phyloP scores from a whole-genome alignment of 139 green algal species.

The Coelastrella sp. region DNA sequence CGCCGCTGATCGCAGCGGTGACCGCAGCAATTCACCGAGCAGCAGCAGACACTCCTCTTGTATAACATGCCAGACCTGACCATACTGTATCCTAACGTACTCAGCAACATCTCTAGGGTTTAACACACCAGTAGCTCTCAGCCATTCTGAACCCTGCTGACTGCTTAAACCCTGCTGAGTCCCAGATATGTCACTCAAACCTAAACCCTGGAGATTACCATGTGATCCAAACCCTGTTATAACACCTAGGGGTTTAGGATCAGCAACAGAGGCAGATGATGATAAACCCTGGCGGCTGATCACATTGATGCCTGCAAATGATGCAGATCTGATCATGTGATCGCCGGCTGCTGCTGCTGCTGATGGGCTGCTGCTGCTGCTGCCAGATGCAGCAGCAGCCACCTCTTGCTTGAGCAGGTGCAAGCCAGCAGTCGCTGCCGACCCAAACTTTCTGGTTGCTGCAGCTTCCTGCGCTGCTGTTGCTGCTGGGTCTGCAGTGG shows the following conservation, averaged over 20 bases:
- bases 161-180: background rate
- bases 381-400: slow-evolving; percentile 19
- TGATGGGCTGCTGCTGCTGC: background rate
- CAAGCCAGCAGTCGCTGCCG: background rate
- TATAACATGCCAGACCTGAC: slow-evolving; percentile 63
- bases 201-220: slow-evolving; percentile 13
- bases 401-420: slow-evolving; percentile 6
- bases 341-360: background rate
- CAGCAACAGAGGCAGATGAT: background rate
- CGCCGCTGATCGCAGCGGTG: background rate
- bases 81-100: slow-evolving; percentile 48
- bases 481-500: background rate
- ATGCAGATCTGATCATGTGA: background rate
- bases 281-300: background rate
- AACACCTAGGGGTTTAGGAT: background rate
- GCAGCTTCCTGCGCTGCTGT: background rate
- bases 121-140: slow-evolving; percentile 46
- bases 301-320: background rate
- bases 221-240: background rate
- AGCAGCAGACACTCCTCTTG: slow-evolving; percentile 64
- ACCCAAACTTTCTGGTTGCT: background rate
- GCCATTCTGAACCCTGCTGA: slow-evolving; percentile 60
- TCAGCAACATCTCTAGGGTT: slow-evolving; percentile 2
- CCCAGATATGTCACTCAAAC: background rate
- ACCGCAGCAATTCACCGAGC: slow-evolving; percentile 57